phyloP scores from a whole-genome alignment of 495 filamentous ascomycete genomes.

The Aspergillus cristatus region DNA sequence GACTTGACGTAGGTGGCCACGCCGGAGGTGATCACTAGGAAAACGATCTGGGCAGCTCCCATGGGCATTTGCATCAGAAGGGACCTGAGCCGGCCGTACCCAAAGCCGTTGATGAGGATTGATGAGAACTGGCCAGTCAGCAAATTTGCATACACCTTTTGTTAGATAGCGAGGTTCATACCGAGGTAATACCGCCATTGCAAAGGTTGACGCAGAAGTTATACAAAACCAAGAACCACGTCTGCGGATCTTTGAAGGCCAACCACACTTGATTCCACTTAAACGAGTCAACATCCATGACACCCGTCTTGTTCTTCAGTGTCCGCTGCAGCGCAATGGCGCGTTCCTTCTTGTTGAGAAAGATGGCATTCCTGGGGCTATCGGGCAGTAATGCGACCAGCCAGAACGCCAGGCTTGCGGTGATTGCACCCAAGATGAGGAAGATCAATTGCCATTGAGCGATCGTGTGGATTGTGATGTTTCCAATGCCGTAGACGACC shows the following conservation, averaged over 20 bases:
- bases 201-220: conserved; percentile 33
- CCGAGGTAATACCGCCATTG: conserved; percentile 36
- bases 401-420: conserved; percentile 25
- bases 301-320: conserved; percentile 48
- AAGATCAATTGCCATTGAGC: conserved; percentile 36
- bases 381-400: conserved; percentile 41
- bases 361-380: conserved; percentile 36
- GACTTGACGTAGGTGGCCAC: conserved; percentile 20
- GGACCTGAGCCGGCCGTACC: conserved; percentile 26
- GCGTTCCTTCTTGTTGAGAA: conserved; percentile 37
- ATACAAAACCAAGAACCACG: conserved; percentile 34
- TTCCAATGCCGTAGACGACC: conserved; percentile 47
- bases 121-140: conserved; percentile 23
- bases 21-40: conserved; percentile 23
- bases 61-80: conserved; percentile 32
- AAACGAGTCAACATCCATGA: conserved; percentile 49
- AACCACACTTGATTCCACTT: conserved; percentile 46
- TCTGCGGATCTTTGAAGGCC: conserved; percentile 43
- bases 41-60: conserved; percentile 29
- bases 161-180: conserved; percentile 1
- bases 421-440: conserved; percentile 31
- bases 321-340: conserved; percentile 48
- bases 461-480: conserved; percentile 33
- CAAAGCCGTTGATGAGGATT: conserved; percentile 33
- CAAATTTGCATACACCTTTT: background rate